Conservation (phyloP, 164 flowering plant genomes). For the Akebia trifoliata region DNA sequence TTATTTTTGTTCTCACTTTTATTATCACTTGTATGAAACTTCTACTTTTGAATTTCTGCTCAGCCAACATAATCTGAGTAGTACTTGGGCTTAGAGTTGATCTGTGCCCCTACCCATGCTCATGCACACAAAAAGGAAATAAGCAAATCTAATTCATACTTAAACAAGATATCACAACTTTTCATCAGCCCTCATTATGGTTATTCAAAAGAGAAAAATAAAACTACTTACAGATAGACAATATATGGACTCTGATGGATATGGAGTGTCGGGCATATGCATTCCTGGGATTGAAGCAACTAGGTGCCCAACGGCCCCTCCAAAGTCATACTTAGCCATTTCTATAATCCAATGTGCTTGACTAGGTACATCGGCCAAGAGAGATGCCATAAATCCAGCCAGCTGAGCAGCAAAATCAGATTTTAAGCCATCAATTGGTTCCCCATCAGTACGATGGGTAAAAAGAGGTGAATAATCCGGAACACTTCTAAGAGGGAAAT, state of each 20-base stretch:
- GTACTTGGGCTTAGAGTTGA: no score
- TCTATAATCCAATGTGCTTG: slow-evolving; percentile 76
- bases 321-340: slow-evolving; percentile 70
- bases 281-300: slow-evolving; percentile 85
- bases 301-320: slow-evolving; percentile 54
- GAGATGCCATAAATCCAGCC: slow-evolving; percentile 78
- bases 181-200: not conserved
- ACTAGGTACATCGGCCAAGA: slow-evolving; percentile 61
- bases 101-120: no score
- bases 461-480: slow-evolving; percentile 66
- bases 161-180: not conserved
- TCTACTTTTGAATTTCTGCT: no score
- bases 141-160: not conserved
- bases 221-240: slow-evolving; percentile 34
- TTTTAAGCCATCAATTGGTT: slow-evolving; percentile 24
- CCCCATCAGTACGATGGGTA: slow-evolving; percentile 21
- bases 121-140: not conserved
- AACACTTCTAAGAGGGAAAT: slow-evolving; percentile 55
- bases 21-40: no score
- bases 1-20: no score
- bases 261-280: slow-evolving; percentile 32
- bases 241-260: slow-evolving; percentile 22
- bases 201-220: not conserved
- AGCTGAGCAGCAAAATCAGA: slow-evolving; percentile 89
- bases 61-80: no score